Evolutionary conservation across 345 rosid genomes (phyloP).

Genomic region (Acer yangbiense): DNA sequence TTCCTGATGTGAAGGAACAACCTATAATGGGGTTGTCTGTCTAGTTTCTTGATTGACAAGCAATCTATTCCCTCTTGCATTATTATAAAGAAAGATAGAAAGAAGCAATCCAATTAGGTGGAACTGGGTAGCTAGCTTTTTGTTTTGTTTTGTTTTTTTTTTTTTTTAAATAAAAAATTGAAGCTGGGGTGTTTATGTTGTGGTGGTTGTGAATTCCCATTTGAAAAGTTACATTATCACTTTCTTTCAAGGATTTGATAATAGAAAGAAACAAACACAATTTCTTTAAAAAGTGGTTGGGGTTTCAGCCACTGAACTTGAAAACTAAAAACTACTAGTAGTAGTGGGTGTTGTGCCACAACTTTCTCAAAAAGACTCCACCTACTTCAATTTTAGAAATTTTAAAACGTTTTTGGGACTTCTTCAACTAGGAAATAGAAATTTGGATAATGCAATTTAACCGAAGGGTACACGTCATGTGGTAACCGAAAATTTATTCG

Average conservation of each 20-base stretch:
- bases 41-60: not conserved
- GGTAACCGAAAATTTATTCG: too few relatives aligned
- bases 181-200: not conserved
- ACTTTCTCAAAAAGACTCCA: not conserved
- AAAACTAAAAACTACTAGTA: not conserved
- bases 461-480: too few relatives aligned
- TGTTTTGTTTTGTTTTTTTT: too few relatives aligned
- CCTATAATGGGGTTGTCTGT: not conserved
- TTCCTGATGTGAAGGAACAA: not conserved
- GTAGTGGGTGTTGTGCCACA: slow-evolving; percentile 7
- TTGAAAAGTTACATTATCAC: not conserved
- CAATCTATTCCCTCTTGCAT: not conserved
- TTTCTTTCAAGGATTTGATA: not conserved
- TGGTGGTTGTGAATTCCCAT: slow-evolving; percentile 3
- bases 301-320: slow-evolving; percentile 11
- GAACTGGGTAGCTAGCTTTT: not conserved
- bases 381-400: not conserved
- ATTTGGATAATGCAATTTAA: too few relatives aligned
- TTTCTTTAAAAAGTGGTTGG: not conserved
- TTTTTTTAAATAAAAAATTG: too few relatives aligned
- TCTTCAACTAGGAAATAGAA: not conserved
- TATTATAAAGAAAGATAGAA: not conserved
- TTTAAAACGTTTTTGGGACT: not conserved
- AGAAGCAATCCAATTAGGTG: not conserved
- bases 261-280: not conserved